Percentiles rank a stretch among this genome's conserved stretches.
Evolutionary conservation across 1,284 basidiomycete genomes (phyloP).

Genomic region (Schizopora paradoxa): DNA sequence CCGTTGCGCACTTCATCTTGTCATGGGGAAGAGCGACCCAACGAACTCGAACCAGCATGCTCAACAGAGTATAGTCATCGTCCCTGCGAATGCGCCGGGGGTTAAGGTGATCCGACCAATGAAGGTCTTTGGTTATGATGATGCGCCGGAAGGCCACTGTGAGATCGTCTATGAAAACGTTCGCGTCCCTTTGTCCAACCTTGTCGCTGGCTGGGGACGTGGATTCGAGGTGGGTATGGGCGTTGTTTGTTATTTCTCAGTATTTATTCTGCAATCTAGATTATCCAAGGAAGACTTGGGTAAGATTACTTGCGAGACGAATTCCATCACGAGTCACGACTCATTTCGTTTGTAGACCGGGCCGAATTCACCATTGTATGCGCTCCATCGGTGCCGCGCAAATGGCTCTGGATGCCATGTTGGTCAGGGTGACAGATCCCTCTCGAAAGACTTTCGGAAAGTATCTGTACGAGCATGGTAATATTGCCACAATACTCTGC

Average conservation of each 20-base stretch:
- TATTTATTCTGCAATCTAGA: conserved; percentile 51
- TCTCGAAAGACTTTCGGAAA: conserved; percentile 92
- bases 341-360: conserved; percentile 52
- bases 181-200: conserved; percentile 75
- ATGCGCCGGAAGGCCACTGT: conserved; percentile 93
- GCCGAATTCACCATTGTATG: conserved; percentile 98
- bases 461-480: conserved; percentile 85
- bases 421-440: conserved; percentile 90
- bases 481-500: conserved; percentile 21
- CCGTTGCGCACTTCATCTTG: conserved; percentile 83
- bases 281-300: conserved; percentile 97
- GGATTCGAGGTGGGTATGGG: conserved; percentile 71
- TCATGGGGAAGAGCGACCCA: conserved; percentile 89
- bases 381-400: conserved; percentile 89
- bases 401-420: conserved; percentile 81
- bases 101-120: conserved; percentile 89
- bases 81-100: conserved; percentile 83
- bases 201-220: conserved; percentile 89
- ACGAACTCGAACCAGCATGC: conserved; percentile 66
- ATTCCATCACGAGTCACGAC: conserved; percentile 2
- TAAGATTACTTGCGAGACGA: conserved; percentile 31
- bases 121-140: conserved; percentile 91
- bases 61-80: conserved; percentile 92
- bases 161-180: conserved; percentile 95
- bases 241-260: conserved; percentile 1